Conservation (phyloP, 805 yeast genomes). For the Tetrapisispora fleetii region DNA sequence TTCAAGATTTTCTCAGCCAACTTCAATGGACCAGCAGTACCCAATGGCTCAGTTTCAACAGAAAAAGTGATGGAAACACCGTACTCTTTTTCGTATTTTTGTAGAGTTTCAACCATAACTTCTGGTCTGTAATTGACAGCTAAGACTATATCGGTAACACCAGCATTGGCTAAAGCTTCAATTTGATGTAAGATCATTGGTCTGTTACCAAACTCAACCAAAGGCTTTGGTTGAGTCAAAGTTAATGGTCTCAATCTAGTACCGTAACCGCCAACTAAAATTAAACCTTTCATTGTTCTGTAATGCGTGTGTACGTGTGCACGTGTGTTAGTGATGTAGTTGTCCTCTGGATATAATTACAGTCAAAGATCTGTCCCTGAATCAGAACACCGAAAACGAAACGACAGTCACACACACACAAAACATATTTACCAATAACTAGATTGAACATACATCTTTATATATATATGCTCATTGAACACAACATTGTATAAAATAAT, state of each 20-base stretch:
- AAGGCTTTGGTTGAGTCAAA: conserved; percentile 88
- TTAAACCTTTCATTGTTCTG: conserved; percentile 79
- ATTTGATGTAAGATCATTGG: conserved; percentile 99
- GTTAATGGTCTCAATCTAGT: conserved; percentile 99
- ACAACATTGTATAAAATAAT: no score
- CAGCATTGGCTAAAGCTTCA: conserved; percentile 95
- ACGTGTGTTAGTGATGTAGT: neutral
- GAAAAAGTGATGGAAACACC: conserved; percentile 94
- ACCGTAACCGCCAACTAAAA: conserved; percentile 99
- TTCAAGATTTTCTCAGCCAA: conserved; percentile 88
- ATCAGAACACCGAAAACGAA: no score
- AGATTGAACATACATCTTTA: no score
- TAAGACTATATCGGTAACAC: conserved; percentile 95
- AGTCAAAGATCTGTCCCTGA: neutral
- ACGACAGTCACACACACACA: no score
- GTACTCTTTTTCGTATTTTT: conserved; percentile 89
- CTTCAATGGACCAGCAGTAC: conserved; percentile 98
- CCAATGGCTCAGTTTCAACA: conserved; percentile 98
- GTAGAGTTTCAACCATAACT: conserved; percentile 91
- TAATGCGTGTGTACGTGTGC: neutral
- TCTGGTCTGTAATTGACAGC: conserved; percentile 99
- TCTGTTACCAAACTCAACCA: conserved; percentile 96
- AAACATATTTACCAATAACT: no score
- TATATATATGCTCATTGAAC: no score
- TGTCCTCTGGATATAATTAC: neutral